These are phyloP conservation scores for Linderniella brevidens DNA, from an alignment of 257 asterid genomes.

Conservation along the genomic window DNA sequence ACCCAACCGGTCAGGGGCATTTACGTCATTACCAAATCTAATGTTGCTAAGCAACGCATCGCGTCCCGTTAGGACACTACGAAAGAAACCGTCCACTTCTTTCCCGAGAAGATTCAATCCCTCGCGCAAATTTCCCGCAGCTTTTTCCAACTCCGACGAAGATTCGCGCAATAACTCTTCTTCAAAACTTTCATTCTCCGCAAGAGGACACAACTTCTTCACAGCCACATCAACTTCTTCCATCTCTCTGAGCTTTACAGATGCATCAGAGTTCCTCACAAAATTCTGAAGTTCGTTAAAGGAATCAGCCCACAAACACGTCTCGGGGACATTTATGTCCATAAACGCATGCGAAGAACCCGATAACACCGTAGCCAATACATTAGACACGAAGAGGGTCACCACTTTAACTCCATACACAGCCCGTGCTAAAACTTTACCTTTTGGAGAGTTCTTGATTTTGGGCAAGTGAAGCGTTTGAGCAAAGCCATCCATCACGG, in stretches of 20 bases:
- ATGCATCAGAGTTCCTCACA: conserved; percentile 19
- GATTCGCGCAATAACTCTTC: background rate
- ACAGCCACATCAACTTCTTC: conserved; percentile 28
- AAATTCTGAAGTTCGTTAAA: conserved; percentile 19
- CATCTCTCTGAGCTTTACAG: conserved; percentile 23
- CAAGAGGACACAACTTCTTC: conserved; percentile 20
- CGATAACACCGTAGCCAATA: conserved; percentile 30
- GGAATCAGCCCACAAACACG: conserved; percentile 17
- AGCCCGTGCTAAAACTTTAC: conserved; percentile 38
- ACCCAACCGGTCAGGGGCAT: background rate
- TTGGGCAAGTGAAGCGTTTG: conserved; percentile 29
- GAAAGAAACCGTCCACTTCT: conserved; percentile 6
- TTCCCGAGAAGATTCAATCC: conserved; percentile 6
- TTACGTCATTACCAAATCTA: background rate
- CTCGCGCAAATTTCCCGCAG: background rate
- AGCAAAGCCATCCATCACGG: conserved; percentile 19
- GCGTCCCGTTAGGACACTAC: conserved; percentile 5
- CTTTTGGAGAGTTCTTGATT: conserved; percentile 36
- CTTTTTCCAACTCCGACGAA: background rate
- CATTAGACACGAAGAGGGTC: conserved; percentile 23
- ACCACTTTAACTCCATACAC: conserved; percentile 29
- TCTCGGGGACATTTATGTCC: conserved; percentile 19
- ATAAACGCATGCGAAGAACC: conserved; percentile 24
- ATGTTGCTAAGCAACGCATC: conserved; percentile 4
- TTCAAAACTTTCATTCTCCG: conserved; percentile 12